These are phyloP conservation scores for Mallotus repandus DNA, from an alignment of 441 rosid species.

Conservation along the genomic window DNA sequence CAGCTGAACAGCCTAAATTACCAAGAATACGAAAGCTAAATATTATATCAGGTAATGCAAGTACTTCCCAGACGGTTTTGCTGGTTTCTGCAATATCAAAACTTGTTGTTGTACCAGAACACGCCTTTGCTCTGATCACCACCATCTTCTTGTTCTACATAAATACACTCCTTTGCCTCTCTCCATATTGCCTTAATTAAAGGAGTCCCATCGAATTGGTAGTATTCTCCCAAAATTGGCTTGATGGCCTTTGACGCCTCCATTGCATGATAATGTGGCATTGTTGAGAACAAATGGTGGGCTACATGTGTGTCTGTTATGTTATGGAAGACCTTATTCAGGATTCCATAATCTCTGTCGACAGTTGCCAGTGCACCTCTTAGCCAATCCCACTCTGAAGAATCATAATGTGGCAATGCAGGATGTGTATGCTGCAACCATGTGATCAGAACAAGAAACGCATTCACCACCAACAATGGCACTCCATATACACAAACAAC, in stretches of 20 bases:
- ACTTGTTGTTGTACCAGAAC: conserved; percentile 72
- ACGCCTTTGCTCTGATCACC: conserved; percentile 65
- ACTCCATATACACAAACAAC: conserved; percentile 68
- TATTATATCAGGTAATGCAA: neutral
- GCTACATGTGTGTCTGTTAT: conserved; percentile 94
- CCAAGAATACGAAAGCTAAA: neutral
- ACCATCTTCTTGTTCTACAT: conserved; percentile 78
- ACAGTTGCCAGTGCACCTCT: conserved; percentile 88
- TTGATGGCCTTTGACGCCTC: conserved; percentile 87
- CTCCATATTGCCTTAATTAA: conserved; percentile 73
- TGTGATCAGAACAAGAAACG: conserved; percentile 76
- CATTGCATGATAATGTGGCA: conserved; percentile 96
- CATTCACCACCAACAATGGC: conserved; percentile 75
- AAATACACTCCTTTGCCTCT: conserved; percentile 88
- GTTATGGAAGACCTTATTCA: conserved; percentile 86
- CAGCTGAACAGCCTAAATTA: conserved; percentile 1
- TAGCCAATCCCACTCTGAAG: conserved; percentile 94
- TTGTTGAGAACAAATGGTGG: conserved; percentile 84
- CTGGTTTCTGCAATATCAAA: conserved; percentile 23
- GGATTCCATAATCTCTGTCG: conserved; percentile 85
- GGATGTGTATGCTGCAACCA: conserved; percentile 92
- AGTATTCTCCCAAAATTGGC: conserved; percentile 82
- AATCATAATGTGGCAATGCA: conserved; percentile 80
- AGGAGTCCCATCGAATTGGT: conserved; percentile 79
- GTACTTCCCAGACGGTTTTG: conserved; percentile 18